These are phyloP conservation scores for Calonectria pteridis DNA, from an alignment of 2,329 filamentous ascomycete species.

Conservation along the genomic window DNA sequence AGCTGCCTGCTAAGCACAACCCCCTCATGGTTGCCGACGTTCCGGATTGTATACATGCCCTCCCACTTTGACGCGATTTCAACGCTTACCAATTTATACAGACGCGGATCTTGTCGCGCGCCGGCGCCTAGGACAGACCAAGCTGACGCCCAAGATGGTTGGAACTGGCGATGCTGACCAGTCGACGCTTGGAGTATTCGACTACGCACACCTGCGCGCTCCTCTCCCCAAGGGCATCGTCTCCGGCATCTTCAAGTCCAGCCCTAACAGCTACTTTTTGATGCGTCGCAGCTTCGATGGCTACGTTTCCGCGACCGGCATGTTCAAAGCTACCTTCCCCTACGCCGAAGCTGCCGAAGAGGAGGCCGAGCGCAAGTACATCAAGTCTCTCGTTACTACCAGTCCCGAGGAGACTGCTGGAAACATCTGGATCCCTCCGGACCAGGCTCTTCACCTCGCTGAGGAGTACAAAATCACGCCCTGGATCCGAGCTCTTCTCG, in stretches of 20 bases:
- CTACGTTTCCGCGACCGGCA: slow-evolving; percentile 86
- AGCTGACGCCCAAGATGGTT: slow-evolving; percentile 85
- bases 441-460: slow-evolving; percentile 83
- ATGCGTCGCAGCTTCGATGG: slow-evolving; percentile 92
- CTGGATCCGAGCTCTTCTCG: slow-evolving; percentile 94
- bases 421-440: slow-evolving; percentile 94
- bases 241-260: slow-evolving; percentile 92
- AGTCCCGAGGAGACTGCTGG: slow-evolving; percentile 94
- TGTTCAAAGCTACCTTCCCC: slow-evolving; percentile 93
- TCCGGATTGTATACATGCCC: slow-evolving; percentile 67
- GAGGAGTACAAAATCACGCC: slow-evolving; percentile 87
- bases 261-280: slow-evolving; percentile 94
- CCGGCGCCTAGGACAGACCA: slow-evolving; percentile 92
- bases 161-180: slow-evolving; percentile 80
- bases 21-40: slow-evolving; percentile 74
- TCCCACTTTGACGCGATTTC: slow-evolving; percentile 25
- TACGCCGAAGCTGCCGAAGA: slow-evolving; percentile 81
- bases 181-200: slow-evolving; percentile 84
- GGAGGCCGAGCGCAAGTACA: slow-evolving; percentile 81
- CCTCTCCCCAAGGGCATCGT: slow-evolving; percentile 91
- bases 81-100: slow-evolving; percentile 53
- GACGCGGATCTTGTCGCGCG: slow-evolving; percentile 82
- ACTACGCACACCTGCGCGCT: slow-evolving; percentile 95
- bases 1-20: slow-evolving; percentile 73
- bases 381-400: slow-evolving; percentile 85